Base-by-base conservation (phyloP, 2,329 filamentous ascomycete genomes). In the Aspergillus awamori region DNA sequence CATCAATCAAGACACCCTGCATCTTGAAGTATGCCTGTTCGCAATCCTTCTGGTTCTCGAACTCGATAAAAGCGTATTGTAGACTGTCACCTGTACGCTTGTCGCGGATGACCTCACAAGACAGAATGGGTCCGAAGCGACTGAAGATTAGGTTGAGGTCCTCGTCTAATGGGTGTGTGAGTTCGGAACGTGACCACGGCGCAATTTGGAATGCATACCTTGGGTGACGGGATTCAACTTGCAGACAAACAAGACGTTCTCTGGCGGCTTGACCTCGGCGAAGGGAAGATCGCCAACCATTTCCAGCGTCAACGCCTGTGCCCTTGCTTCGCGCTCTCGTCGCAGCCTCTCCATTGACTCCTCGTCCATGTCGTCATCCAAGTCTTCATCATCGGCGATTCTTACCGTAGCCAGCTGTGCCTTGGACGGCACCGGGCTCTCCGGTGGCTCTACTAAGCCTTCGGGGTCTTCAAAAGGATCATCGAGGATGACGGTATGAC, bases 21-120 rank as follows among this genome's bases (percentile, higher is more conserved):
- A 99, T 99, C 80, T 99, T 99, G 81, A 96, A 95, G 73, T 97
- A 99, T 2, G 95, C 95, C 56, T 91, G 87, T 78, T 99, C 95
- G 75, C 95, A 98, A 57, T 94, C 91, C 67, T 89, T 87, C 78
- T 97, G 95, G 58, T 96, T 90, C 61, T 94, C 91, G 70, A 94
- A 99, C 75, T 99, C 95, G 71, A 99, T 96, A 69, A 99, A 99
- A 1, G 95, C 93, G 74, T 99, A 99, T 75, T 99, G 95, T 53
- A 99, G 80, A 72, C 92, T 97, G 78, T 99, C 95, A 4, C 93
- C 93, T 0, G 94, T 97, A 71, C 92, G 92, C 73, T 91, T 91
- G 75, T 99, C 95, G 53, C 94, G 86, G 64, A 99, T 97, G 36
- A 99, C 91, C 78, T 99, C 95, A 74, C 95, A 99, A 51, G 92